Evolutionary conservation across 768 basidiomycete species (phyloP).

Genomic region (Ephemerocybe angulata): DNA sequence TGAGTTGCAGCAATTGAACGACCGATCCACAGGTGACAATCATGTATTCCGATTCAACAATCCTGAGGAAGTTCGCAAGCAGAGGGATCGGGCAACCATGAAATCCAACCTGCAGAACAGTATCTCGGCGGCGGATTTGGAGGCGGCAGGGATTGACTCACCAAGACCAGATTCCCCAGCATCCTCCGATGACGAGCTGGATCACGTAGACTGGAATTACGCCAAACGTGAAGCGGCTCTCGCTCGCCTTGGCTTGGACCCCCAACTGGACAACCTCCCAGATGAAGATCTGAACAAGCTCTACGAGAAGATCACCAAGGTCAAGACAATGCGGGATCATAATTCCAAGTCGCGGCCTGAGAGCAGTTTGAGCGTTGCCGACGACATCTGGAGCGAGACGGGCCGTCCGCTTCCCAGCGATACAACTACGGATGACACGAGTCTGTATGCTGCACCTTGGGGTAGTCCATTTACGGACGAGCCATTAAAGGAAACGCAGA

Average conservation of each 20-base stretch:
- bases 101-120: conserved; percentile 68
- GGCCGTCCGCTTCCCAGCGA: conserved; percentile 79
- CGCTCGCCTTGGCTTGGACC: conserved; percentile 80
- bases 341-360: conserved; percentile 81
- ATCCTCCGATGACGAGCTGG: conserved; percentile 58
- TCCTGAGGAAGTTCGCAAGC: conserved; percentile 91
- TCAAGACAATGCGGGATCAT: conserved; percentile 83
- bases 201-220: conserved; percentile 95
- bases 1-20: conserved; percentile 2
- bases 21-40: conserved; percentile 63
- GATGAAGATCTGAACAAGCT: conserved; percentile 94
- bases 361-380: conserved; percentile 80
- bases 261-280: conserved; percentile 85
- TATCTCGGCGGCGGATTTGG: conserved; percentile 64
- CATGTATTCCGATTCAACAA: conserved; percentile 98
- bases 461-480: conserved; percentile 67
- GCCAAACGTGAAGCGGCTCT: conserved; percentile 93
- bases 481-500: conserved; percentile 66
- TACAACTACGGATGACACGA: conserved; percentile 83
- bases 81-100: conserved; percentile 74
- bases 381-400: conserved; percentile 87
- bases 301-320: conserved; percentile 91
- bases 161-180: conserved; percentile 79
- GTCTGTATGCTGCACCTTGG: conserved; percentile 61
- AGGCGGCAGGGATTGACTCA: conserved; percentile 45